Evolutionary conservation across 192 early-diverging fungal genomes (phyloP).

Genomic region (Coemansia umbellata): DNA sequence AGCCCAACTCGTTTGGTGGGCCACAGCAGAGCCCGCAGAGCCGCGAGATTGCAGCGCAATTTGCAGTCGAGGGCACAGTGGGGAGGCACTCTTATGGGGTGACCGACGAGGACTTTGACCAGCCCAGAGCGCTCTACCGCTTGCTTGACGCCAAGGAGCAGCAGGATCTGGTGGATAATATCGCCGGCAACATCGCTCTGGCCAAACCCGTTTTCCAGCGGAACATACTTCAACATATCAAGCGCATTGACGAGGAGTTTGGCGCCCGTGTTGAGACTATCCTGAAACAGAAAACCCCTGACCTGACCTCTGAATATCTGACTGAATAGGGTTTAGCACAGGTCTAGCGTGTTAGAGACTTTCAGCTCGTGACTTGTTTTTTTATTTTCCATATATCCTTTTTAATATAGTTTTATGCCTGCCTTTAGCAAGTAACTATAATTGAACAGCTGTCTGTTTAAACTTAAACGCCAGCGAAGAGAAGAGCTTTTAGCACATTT

Average conservation of each 20-base stretch:
- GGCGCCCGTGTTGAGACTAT: slow-evolving; percentile 52
- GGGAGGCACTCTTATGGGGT: slow-evolving; percentile 51
- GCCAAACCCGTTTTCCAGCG: slow-evolving; percentile 56
- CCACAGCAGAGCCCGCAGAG: slow-evolving; percentile 29
- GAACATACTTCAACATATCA: slow-evolving; percentile 53
- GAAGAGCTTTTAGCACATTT: no score
- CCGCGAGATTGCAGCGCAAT: slow-evolving; percentile 27
- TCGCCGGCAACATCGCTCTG: slow-evolving; percentile 52
- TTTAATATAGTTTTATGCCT: no score
- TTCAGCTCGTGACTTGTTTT: no score
- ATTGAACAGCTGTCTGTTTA: no score
- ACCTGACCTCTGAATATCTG: no score
- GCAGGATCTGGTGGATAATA: slow-evolving; percentile 57
- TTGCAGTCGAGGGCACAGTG: slow-evolving; percentile 45
- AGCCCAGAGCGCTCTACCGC: slow-evolving; percentile 56
- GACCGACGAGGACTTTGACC: slow-evolving; percentile 61
- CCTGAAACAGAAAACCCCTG: background rate
- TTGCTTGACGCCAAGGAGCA: slow-evolving; percentile 26
- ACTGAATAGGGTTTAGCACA: no score
- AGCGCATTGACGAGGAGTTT: slow-evolving; percentile 57
- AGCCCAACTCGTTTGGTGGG: slow-evolving; percentile 60
- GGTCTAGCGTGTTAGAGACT: no score
- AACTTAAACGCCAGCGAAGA: no score
- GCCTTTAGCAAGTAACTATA: no score
- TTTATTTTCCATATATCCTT: no score